These are phyloP conservation scores for Blastocystis sp. DNA, from an alignment of 352 stramenopile species.

Conservation along the genomic window DNA sequence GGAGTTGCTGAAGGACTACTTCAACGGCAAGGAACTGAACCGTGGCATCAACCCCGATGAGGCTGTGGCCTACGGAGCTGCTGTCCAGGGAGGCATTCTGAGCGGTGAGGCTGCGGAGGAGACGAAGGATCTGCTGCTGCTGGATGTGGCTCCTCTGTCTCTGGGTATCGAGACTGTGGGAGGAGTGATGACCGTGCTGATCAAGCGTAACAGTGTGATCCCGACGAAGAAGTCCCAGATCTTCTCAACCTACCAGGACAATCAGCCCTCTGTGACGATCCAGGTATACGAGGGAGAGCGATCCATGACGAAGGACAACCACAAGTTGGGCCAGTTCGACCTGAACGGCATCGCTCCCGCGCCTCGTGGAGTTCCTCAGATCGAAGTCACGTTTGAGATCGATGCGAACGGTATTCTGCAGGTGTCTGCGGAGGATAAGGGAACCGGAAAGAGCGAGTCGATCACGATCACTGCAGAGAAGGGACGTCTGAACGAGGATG, in stretches of 20 bases:
- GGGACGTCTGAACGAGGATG: conserved; percentile 91
- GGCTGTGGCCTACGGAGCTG: conserved; percentile 94
- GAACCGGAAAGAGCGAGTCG: conserved; percentile 92
- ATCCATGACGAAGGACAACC: conserved; percentile 98
- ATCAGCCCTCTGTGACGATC: conserved; percentile 86
- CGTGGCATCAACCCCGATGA: conserved; percentile 92
- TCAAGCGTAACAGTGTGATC: conserved; percentile 95
- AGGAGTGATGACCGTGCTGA: conserved; percentile 98
- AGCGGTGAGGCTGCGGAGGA: conserved; percentile 82
- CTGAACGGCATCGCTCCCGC: conserved; percentile 91
- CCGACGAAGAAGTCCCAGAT: conserved; percentile 97
- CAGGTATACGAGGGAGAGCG: conserved; percentile 97
- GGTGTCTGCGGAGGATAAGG: conserved; percentile 94
- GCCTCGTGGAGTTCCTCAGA: conserved; percentile 93
- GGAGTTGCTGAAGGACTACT: conserved; percentile 93
- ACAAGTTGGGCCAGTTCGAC: conserved; percentile 97
- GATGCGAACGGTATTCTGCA: conserved; percentile 98
- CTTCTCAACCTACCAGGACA: conserved; percentile 98
- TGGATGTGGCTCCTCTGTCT: conserved; percentile 94
- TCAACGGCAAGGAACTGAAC: conserved; percentile 91
- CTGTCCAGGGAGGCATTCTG: conserved; percentile 84
- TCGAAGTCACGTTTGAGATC: conserved; percentile 97
- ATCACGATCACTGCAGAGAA: conserved; percentile 99
- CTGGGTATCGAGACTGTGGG: conserved; percentile 97
- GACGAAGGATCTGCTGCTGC: conserved; percentile 87